These are phyloP conservation scores for Thoreauomyces humboldtii DNA, from an alignment of 192 early-diverging fungal genomes.

Conservation along the genomic window DNA sequence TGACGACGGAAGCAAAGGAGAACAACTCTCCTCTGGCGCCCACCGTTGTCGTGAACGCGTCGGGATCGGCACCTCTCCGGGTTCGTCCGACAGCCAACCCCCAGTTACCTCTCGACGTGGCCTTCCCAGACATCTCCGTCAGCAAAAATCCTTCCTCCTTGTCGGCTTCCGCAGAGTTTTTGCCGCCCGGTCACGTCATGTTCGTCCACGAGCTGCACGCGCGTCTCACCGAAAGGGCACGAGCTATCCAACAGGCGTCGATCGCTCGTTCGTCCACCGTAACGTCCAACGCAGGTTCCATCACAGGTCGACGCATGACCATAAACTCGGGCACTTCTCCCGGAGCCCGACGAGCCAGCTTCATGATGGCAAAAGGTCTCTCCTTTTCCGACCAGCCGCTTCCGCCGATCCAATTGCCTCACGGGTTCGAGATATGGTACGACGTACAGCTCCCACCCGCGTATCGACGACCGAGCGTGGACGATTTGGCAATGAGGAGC, in stretches of 20 bases:
- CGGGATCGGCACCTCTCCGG: not conserved
- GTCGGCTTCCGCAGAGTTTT: not conserved
- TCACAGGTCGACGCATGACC: not conserved
- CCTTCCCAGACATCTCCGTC: conserved; percentile 2
- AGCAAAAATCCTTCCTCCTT: not conserved
- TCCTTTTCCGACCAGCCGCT: not conserved
- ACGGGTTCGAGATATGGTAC: conserved; percentile 17
- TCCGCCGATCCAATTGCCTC: conserved; percentile 1
- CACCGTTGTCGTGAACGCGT: not conserved
- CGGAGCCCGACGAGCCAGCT: not conserved
- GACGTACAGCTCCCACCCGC: conserved; percentile 7
- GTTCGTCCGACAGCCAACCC: not conserved
- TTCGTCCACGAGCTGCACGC: conserved; percentile 3
- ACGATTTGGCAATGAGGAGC: not conserved
- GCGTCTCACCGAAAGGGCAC: conserved; percentile 1
- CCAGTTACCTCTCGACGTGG: not conserved
- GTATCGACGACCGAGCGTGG: too few species aligned
- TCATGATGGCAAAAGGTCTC: not conserved
- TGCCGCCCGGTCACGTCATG: conserved; percentile 7
- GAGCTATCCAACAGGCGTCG: not conserved
- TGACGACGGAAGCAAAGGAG: not conserved
- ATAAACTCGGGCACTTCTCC: not conserved
- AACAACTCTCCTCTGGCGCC: not conserved
- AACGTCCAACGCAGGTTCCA: not conserved
- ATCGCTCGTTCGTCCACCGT: not conserved